Evolutionary conservation across 257 asterid species (phyloP), one percentile per base, ranked within the genome.

Genomic region (Scutellaria barbata): DNA sequence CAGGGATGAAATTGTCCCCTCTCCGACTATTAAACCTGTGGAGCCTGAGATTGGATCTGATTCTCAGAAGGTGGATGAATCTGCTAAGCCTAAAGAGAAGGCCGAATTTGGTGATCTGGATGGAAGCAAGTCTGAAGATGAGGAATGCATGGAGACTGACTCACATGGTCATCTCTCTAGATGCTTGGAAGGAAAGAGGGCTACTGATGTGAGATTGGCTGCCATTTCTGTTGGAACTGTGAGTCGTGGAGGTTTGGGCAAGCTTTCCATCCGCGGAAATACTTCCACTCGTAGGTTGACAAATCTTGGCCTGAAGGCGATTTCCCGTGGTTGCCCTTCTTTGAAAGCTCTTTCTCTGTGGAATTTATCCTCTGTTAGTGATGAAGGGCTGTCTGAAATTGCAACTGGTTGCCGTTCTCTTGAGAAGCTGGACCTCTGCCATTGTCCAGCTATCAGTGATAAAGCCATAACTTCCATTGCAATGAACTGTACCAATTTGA

Each of bases 131-230:
- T 64, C 77, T 50, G 82, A 72, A 37, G 72, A 42, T 33, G 85
- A 66, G 63, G 91, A 84, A 55, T 74, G 18, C 22, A 66, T 35
- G 10, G 85, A 77, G 66, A 64, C 45, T 8, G 81, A 72, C 33
- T 79, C 80, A 22, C 80, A 71, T 40, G 98, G 96, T 48, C 76
- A 73, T 77, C 98, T 95, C 30, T 84, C 98, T 1, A 81, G 98
- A 82, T 83, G 85, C 80, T 81, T 92, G 79, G 97, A 89, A 75
- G 99, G 98, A 8, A 95, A 85, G 77, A 88, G 87, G 76, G 98
- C 98, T 46, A 85, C 90, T 5, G 97, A 92, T 80, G 88, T 89
- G 51, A 87, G 96, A 83, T 79, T 95, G 57, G 96, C 98, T 54
- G 92, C 99, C 30, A 81, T 95, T 76, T 81, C 99, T 63, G 89